Base-by-base conservation (phyloP, 2,329 filamentous ascomycete genomes). In the Xylariomycetidae sp. region DNA sequence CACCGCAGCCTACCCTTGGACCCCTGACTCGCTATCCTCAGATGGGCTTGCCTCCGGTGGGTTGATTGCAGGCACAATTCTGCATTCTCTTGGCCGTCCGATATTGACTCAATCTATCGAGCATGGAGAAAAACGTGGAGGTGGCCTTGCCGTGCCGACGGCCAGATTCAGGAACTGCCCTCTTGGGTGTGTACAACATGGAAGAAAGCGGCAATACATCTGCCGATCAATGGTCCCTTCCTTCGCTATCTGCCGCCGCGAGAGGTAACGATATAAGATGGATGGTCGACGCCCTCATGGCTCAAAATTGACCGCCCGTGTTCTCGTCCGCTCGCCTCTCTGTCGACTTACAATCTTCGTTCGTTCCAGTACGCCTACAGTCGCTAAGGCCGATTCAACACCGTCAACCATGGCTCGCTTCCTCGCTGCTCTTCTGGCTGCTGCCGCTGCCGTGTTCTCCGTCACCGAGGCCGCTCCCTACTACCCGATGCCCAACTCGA, bases 381-480 rank as follows among this genome's bases (percentile, higher is more conserved):
- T 44, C 38, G 26, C 18, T 38, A 32, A 35, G 27, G 13, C 12
- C 17, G 6, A 19, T 10, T 13, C 7, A 36, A 29, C 26, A 40
- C 34, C 14, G 19, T 32, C 28, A 42, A 34, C 40, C 30, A 54
- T 54, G 52, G 48, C 52, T 37, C 49, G 48, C 14, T 51, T 54
- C 43, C 42, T 54, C 41, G 40, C 49, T 45, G 43, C 43, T 37
- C 32, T 53, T 19, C 35, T 54, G 44, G 50, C 52, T 33, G 50
- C 52, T 33, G 43, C 36, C 26, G 45, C 39, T 27, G 49, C 49
- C 40, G 42, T 51, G 38, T 29, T 52, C 31, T 44, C 49, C 29
- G 44, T 48, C 31, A 44, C 41, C 40, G 41, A 42, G 31, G 50
- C 50, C 35, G 48, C 39, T 28, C 50, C 50, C 19, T 52, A 32